phyloP scores from a whole-genome alignment of 495 filamentous ascomycete genomes.

The Jackrogersella minutella region DNA sequence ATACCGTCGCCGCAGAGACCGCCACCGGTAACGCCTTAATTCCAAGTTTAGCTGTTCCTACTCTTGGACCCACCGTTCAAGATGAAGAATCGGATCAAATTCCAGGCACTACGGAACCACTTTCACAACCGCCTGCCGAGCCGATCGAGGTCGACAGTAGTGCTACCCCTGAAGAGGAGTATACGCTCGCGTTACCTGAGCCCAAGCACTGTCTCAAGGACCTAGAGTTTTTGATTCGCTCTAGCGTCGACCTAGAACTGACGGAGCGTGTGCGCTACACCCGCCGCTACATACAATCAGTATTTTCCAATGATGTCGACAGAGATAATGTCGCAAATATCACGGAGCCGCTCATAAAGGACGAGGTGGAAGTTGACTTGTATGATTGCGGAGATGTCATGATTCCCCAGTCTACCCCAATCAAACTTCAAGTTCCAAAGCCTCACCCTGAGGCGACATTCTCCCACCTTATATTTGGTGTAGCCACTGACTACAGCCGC shows the following conservation, averaged over 20 bases:
- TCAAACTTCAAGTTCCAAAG: slow-evolving; percentile 45
- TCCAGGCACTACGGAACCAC: background rate
- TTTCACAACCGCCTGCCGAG: background rate
- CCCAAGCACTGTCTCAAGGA: slow-evolving; percentile 26
- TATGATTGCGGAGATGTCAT: slow-evolving; percentile 33
- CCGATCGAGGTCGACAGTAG: background rate
- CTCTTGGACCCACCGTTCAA: background rate
- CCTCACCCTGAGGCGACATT: slow-evolving; percentile 44
- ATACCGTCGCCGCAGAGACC: slow-evolving; percentile 7
- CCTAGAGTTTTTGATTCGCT: slow-evolving; percentile 26
- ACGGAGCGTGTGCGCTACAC: slow-evolving; percentile 50
- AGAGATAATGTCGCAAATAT: slow-evolving; percentile 46
- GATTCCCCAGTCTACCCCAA: slow-evolving; percentile 40
- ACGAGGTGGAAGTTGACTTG: slow-evolving; percentile 44
- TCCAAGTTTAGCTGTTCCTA: background rate
- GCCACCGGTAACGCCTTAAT: background rate
- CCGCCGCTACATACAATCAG: slow-evolving; percentile 49
- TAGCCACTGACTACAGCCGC: slow-evolving; percentile 65
- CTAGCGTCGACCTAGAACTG: slow-evolving; percentile 42
- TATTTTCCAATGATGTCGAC: slow-evolving; percentile 27
- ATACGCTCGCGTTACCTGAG: slow-evolving; percentile 12
- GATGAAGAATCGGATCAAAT: slow-evolving; percentile 1
- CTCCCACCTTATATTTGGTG: slow-evolving; percentile 58
- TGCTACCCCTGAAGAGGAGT: background rate
- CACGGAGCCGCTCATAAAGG: slow-evolving; percentile 42